These are phyloP conservation scores for Erodium maritimum DNA, from an alignment of 345 rosid genomes.

Conservation along the genomic window DNA sequence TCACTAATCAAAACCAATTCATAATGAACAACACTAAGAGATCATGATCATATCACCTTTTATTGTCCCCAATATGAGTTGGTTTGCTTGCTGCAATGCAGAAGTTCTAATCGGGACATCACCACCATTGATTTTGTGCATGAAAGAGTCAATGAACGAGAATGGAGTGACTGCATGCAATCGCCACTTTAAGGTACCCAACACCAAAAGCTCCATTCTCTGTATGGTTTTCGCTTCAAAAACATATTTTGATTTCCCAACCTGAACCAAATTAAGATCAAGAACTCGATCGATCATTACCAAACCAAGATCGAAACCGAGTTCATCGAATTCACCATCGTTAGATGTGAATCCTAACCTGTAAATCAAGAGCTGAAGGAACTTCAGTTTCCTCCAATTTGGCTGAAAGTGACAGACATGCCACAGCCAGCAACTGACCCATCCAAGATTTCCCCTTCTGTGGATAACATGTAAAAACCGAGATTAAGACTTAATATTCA, in stretches of 20 bases:
- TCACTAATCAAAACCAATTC: not conserved
- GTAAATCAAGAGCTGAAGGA: conserved; percentile 51
- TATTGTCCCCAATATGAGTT: conserved; percentile 33
- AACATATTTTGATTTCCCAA: conserved; percentile 42
- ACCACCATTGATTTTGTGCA: conserved; percentile 36
- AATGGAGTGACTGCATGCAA: conserved; percentile 70
- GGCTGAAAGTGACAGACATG: conserved; percentile 66
- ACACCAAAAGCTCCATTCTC: conserved; percentile 67
- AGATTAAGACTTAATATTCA: no score
- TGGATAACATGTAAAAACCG: not conserved
- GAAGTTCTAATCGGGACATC: conserved; percentile 19
- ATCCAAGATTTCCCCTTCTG: conserved; percentile 65
- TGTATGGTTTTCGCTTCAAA: conserved; percentile 57
- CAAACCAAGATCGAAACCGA: no score
- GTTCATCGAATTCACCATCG: no score
- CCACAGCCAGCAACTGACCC: conserved; percentile 58
- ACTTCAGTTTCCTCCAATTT: conserved; percentile 67
- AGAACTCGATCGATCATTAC: not conserved
- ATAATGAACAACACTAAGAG: not conserved
- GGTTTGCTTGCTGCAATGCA: conserved; percentile 29
- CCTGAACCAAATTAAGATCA: conserved; percentile 14
- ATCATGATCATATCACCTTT: no score
- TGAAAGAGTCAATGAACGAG: conserved; percentile 50
- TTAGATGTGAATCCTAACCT: conserved; percentile 21
- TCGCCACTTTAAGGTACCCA: conserved; percentile 59